Base-by-base conservation (phyloP, 2,329 filamentous ascomycete genomes). In the Claviceps sp. region DNA sequence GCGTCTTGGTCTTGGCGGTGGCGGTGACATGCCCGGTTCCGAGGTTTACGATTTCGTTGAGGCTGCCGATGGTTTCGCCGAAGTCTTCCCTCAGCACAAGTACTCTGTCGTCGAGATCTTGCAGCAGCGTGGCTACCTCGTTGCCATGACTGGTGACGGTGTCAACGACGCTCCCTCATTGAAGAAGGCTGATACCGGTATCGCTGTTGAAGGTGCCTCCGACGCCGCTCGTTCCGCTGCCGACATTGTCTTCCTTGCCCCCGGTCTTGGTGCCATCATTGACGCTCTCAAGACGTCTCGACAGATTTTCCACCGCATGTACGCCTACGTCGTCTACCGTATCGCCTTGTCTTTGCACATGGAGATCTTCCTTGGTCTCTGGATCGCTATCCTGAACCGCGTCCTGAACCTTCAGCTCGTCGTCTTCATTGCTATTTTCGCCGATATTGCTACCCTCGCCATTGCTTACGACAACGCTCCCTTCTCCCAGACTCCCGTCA, bases 251-350 rank as follows among this genome's bases (percentile, higher is more conserved):
- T 95, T 95, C 78, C 81, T 95, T 66, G 88, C 87, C 61, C 88
- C 89, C 52, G 89, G 89, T 75, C 82, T 95, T 56, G 89, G 88
- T 70, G 87, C 89, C 57, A 94, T 95, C 68, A 94, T 95, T 62
- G 88, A 94, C 67, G 88, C 89, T 55, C 79, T 95, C 61, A 95
- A 95, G 76, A 94, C 87, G 59, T 91, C 88, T 37, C 87, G 89
- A 63, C 89, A 94, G 70, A 95, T 95, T 69, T 95, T 95, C 77
- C 89, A 95, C 74, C 87, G 89, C 63, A 95, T 95, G 89, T 93
- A 95, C 73, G 86, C 89, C 55, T 95, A 95, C 74, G 87, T 95
- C 59, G 86, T 95, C 63, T 95, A 95, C 76, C 87, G 89, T 79
- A 95, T 95, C 64, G 89, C 89, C 48, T 74, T 95, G 63, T 95